A percentile compares a stretch with the other conserved stretches of the same genome.
Evolutionary conservation across 495 filamentous ascomycete genomes (phyloP).

Genomic region (Podospora bellae-mahoneyi): DNA sequence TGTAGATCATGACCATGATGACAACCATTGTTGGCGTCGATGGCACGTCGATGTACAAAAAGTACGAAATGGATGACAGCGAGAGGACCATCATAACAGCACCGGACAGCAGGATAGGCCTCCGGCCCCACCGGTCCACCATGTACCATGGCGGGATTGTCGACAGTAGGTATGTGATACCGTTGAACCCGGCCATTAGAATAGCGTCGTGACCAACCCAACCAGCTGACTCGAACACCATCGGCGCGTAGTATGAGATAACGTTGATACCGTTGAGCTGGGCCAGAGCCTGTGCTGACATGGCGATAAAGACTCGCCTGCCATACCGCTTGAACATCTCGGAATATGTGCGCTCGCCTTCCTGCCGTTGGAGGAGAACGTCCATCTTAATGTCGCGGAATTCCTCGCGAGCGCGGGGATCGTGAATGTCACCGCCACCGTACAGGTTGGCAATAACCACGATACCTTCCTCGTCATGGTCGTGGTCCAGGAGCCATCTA

Average conservation of each 20-base stretch:
- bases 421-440: constrained; percentile 90
- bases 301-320: constrained; percentile 93
- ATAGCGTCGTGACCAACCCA: constrained; percentile 89
- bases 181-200: constrained; percentile 97
- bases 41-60: constrained; percentile 79
- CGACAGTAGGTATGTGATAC: constrained; percentile 81
- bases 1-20: constrained; percentile 95
- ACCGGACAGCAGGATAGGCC: constrained; percentile 84
- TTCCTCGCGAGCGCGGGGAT: constrained; percentile 84
- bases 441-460: constrained; percentile 97
- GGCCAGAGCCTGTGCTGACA: constrained; percentile 94
- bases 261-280: constrained; percentile 99
- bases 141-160: constrained; percentile 97
- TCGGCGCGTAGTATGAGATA: constrained; percentile 96
- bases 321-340: constrained; percentile 96
- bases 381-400: constrained; percentile 99
- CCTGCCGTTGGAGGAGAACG: constrained; percentile 85
- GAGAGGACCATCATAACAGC: constrained; percentile 88
- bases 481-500: constrained; percentile 96
- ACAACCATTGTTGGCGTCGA: constrained; percentile 82
- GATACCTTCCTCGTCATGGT: constrained; percentile 97
- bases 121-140: constrained; percentile 88
- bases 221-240: constrained; percentile 93
- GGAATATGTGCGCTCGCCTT: constrained; percentile 83
- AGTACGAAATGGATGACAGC: constrained; percentile 91